Evolutionary conservation across 805 yeast species (phyloP).

Genomic region (Cyberlindnera veronae): DNA sequence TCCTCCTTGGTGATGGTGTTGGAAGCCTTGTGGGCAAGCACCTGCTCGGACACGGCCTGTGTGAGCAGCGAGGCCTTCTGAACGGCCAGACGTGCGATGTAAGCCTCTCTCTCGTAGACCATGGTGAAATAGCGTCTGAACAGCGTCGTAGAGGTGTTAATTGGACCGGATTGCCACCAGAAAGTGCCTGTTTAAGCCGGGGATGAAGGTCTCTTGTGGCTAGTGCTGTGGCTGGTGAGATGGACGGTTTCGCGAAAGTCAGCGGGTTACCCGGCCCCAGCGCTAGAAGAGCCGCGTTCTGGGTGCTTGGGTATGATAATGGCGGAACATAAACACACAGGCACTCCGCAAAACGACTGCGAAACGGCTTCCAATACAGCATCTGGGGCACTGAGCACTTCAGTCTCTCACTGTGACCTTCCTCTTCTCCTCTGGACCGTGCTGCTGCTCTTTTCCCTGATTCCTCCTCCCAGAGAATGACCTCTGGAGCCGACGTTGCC

Average conservation of each 20-base stretch:
- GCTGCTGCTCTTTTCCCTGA: not conserved
- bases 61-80: conserved; percentile 81
- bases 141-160: not conserved
- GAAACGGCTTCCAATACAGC: too few species aligned
- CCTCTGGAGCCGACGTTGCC: conserved; percentile 22
- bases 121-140: conserved; percentile 10
- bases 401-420: not conserved
- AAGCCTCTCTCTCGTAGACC: conserved; percentile 61
- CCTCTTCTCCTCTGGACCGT: not conserved
- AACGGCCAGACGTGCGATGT: conserved; percentile 86
- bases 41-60: conserved; percentile 54
- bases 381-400: not conserved
- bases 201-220: too few species aligned
- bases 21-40: conserved; percentile 41
- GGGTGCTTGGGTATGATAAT: not conserved
- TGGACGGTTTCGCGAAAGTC: not conserved
- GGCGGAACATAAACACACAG: too few species aligned
- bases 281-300: not conserved
- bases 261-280: not conserved
- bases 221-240: not conserved
- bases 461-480: conserved; percentile 14
- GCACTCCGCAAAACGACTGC: too few species aligned
- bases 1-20: conserved; percentile 73
- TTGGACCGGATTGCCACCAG: too few species aligned
- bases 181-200: too few species aligned